phyloP scores from a whole-genome alignment of 441 rosid genomes.

The Gossypium gossypioides region DNA sequence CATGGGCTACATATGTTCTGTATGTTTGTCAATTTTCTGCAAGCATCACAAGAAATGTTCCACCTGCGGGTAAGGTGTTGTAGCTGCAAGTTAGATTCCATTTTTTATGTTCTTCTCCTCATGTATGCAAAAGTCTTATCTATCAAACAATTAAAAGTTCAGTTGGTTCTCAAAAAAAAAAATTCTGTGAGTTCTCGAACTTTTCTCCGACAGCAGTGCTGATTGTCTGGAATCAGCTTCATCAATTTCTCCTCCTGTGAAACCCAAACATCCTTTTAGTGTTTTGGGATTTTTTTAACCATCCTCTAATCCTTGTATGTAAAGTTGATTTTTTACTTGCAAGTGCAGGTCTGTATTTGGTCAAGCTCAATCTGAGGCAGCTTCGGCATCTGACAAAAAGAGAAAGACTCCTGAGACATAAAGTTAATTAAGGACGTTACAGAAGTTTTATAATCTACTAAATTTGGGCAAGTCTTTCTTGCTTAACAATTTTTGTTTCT shows the following conservation, averaged over 20 bases:
- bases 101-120: background rate
- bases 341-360: conserved; percentile 71
- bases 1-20: conserved; percentile 92
- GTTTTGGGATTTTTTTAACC: background rate
- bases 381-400: conserved; percentile 49
- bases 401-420: conserved; percentile 56
- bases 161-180: background rate
- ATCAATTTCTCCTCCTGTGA: background rate
- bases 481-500: background rate
- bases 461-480: conserved; percentile 9
- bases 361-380: conserved; percentile 55
- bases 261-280: background rate
- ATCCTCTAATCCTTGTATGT: background rate
- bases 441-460: background rate
- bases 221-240: background rate
- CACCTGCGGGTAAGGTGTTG: conserved; percentile 68
- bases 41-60: conserved; percentile 86
- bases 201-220: background rate
- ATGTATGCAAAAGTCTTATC: background rate
- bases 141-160: background rate
- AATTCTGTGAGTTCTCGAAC: background rate
- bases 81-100: background rate
- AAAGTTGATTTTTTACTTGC: background rate
- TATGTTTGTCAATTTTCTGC: conserved; percentile 88
- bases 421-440: conserved; percentile 1